These are phyloP conservation scores for Ophiostoma quercus DNA, from an alignment of 2,329 filamentous ascomycete species.

Conservation along the genomic window DNA sequence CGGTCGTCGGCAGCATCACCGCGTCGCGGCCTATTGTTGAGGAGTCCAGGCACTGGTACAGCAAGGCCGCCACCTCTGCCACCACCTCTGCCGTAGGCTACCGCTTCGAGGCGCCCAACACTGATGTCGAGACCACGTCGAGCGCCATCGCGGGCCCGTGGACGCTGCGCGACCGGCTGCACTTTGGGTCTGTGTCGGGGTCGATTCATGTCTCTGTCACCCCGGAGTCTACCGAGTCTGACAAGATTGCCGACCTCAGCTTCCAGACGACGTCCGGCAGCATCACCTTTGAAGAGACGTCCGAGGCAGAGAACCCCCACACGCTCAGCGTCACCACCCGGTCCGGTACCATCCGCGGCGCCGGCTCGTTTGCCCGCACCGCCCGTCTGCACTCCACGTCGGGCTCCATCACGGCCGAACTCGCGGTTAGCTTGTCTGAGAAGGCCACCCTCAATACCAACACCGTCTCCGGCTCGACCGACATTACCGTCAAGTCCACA, in stretches of 20 bases:
- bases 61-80: neutral
- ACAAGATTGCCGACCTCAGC: conserved; percentile 40
- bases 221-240: conserved; percentile 32
- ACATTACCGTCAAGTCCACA: conserved; percentile 29
- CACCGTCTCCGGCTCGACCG: conserved; percentile 42
- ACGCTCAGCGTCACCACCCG: conserved; percentile 44
- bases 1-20: conserved; percentile 38
- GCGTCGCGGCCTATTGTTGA: conserved; percentile 32
- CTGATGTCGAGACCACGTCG: conserved; percentile 41
- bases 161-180: conserved; percentile 47
- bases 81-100: conserved; percentile 30
- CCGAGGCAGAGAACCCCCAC: conserved; percentile 34
- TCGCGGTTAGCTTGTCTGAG: neutral
- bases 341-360: conserved; percentile 42
- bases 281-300: conserved; percentile 34
- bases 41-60: neutral
- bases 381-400: conserved; percentile 39
- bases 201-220: neutral
- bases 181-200: conserved; percentile 35
- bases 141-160: conserved; percentile 45
- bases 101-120: conserved; percentile 40
- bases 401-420: conserved; percentile 31
- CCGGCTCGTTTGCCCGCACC: conserved; percentile 38
- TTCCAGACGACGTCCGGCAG: conserved; percentile 42
- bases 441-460: conserved; percentile 36